Percentiles rank a stretch among this genome's conserved stretches.
These are phyloP conservation scores for Penium margaritaceum DNA, from an alignment of 139 green algal species.

Conservation along the genomic window DNA sequence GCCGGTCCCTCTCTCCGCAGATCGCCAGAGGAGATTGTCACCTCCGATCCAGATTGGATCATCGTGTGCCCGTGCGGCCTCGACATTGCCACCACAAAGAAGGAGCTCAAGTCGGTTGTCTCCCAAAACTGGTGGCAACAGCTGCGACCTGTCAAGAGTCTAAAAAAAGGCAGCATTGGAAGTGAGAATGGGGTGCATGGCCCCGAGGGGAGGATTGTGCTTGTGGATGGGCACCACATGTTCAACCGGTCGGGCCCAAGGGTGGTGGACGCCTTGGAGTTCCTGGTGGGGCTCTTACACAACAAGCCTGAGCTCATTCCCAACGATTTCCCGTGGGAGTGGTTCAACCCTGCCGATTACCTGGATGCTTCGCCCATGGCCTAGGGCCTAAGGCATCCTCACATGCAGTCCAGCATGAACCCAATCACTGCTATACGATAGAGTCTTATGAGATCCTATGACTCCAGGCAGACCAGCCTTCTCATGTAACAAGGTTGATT, in stretches of 20 bases:
- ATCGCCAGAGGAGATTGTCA: constrained; percentile 48
- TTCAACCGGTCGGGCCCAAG: constrained; percentile 74
- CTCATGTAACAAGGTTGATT: no score
- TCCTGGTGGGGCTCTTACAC: constrained; percentile 65
- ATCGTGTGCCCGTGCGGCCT: constrained; percentile 73
- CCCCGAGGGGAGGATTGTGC: constrained; percentile 55
- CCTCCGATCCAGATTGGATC: constrained; percentile 66
- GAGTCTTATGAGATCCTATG: no score
- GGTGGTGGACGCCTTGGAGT: constrained; percentile 77
- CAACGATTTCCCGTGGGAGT: constrained; percentile 58
- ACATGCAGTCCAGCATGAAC: no score
- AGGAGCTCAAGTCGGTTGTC: constrained; percentile 37
- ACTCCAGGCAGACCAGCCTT: no score
- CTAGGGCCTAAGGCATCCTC: not conserved
- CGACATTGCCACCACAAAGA: constrained; percentile 45
- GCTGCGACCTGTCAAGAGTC: constrained; percentile 63
- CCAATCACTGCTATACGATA: no score
- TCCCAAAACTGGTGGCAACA: constrained; percentile 45
- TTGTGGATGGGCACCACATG: constrained; percentile 77
- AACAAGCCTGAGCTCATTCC: constrained; percentile 52
- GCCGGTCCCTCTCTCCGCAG: no score
- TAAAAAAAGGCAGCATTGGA: no score
- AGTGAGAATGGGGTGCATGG: no score
- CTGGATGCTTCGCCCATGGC: no score
- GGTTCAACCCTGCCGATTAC: no score